Conservation (phyloP, 108 stramenopile genomes). For the Hondaea fermentalgiana region DNA sequence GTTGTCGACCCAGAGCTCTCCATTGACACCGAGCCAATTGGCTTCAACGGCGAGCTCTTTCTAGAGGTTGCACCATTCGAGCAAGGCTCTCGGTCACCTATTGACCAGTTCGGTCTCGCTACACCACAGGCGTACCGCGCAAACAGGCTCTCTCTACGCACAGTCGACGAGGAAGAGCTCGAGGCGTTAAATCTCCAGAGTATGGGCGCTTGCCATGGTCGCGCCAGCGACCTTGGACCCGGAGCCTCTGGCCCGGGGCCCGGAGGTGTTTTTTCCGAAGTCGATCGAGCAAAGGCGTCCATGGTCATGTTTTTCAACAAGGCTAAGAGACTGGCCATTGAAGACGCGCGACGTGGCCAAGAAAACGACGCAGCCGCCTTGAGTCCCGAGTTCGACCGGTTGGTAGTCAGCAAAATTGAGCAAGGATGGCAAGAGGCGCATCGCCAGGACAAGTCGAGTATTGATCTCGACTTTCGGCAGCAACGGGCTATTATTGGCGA, state of each 20-base stretch:
- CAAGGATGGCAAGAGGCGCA: no score
- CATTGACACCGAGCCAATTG: background rate
- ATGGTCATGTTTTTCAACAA: no score
- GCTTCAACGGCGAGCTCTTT: background rate
- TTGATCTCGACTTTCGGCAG: background rate
- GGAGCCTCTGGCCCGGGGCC: no score
- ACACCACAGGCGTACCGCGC: background rate
- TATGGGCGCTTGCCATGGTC: background rate
- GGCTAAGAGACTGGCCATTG: no score
- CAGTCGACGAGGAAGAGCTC: background rate
- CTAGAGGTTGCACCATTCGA: background rate
- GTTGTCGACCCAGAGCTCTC: background rate
- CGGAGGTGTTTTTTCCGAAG: no score
- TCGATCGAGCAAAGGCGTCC: no score
- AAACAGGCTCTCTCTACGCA: background rate
- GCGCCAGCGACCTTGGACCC: background rate
- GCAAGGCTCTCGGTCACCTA: background rate
- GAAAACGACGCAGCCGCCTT: no score
- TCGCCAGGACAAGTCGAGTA: no score
- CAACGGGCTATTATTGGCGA: background rate
- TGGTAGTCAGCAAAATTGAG: no score
- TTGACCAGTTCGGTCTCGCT: background rate
- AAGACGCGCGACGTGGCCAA: no score
- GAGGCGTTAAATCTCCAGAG: background rate
- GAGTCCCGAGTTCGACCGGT: no score